Evolutionary conservation across 805 yeast species (phyloP), one percentile per base, ranked within the genome.

Genomic region (Wickerhamiella shivajii): DNA sequence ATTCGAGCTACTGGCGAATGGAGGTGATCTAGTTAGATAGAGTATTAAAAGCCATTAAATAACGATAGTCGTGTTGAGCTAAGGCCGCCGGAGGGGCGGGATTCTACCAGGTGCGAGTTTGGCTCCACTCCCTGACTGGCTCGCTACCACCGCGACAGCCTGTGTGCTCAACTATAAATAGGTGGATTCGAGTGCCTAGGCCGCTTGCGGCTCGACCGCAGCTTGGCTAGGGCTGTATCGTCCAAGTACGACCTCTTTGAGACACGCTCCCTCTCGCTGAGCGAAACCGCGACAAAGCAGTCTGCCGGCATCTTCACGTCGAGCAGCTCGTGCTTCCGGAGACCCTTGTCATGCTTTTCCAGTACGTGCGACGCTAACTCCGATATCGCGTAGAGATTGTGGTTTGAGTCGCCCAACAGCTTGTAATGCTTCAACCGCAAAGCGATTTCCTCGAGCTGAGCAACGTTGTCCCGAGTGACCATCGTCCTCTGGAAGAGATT

Each of bases 281-380:
- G 18, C 15, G 18, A 5, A 8, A 29, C 19, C 9, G 32, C 25
- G 19, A 12, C 9, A 14, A 20, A 29, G 7, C 23, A 29, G n/a
- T 29, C 32, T 10, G 32, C 32, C 13, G 32, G 32, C 6, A 29
- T n/a, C 15, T 20, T 20, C 11, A 29, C 32, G 5, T 29, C 25
- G n/a, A n/a, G n/a, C n/a, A n/a, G n/a, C n/a, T n/a, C n/a, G n/a
- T n/a, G n/a, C n/a, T n/a, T n/a, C n/a, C n/a, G n/a, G n/a, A n/a
- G n/a, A n/a, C n/a, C n/a, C 25, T 29, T 25, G 11, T 12, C 18
- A 9, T 18, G 6, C 25, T 25, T 11, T 5, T 19, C 12, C 10
- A 25, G 21, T 4, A 25, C 16, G n/a, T 15, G n/a, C 11, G 3
- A 17, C 13, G 25, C 10, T 14, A 29, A 18, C 12, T 29, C 32